Conservation (phyloP, 1,139 yeast species). For the Meyerozyma elateridarum region DNA sequence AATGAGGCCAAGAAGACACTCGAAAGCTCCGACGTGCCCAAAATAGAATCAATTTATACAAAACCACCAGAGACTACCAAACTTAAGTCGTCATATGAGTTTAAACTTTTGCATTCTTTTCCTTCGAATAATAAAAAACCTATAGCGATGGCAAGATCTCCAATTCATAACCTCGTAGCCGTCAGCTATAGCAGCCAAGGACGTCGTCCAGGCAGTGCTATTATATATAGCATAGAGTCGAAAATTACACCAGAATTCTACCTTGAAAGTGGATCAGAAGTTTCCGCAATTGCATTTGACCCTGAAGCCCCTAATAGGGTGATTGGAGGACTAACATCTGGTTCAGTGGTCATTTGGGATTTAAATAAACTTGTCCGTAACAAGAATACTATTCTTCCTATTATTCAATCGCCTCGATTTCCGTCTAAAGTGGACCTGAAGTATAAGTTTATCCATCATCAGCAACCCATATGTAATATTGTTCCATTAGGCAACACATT, state of each 20-base stretch:
- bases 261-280: conserved; percentile 36
- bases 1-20: too few species aligned
- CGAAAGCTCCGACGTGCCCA: too few species aligned
- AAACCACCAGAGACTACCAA: not conserved
- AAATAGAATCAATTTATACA: too few species aligned
- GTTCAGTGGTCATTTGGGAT: conserved; percentile 40
- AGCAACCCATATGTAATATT: conserved; percentile 4
- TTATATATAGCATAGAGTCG: conserved; percentile 22
- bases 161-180: not conserved
- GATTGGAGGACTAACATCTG: conserved; percentile 36
- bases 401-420: conserved; percentile 23
- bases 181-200: not conserved
- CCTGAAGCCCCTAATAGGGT: conserved; percentile 23
- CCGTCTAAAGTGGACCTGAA: conserved; percentile 8
- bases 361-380: conserved; percentile 14
- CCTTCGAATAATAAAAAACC: conserved; percentile 5
- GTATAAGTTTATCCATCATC: conserved; percentile 3
- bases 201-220: conserved; percentile 39
- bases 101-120: conserved; percentile 8
- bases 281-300: conserved; percentile 41
- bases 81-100: not conserved
- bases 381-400: conserved; percentile 22
- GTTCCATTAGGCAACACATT: conserved; percentile 9
- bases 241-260: conserved; percentile 43
- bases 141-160: conserved; percentile 9